A percentile compares a stretch with the other conserved stretches of the same genome.
Conservation (phyloP, 805 yeast species). For the Starmerella apis region DNA sequence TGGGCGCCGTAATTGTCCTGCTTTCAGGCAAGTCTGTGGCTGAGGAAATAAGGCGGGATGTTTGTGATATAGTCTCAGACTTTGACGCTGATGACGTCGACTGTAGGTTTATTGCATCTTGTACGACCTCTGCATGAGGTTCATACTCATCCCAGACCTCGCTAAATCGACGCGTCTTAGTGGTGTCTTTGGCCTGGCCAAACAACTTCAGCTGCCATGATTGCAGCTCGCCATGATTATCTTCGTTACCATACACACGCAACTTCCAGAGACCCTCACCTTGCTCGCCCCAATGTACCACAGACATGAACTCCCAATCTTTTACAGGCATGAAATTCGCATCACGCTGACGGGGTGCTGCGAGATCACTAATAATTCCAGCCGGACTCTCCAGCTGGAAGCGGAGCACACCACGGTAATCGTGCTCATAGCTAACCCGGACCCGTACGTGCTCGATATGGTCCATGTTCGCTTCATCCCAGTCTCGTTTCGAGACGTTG, state of each 20-base stretch:
- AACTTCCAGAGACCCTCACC: conserved; percentile 78
- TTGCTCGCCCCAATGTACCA: conserved; percentile 93
- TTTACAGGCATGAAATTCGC: conserved; percentile 46
- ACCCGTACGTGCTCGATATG: conserved; percentile 79
- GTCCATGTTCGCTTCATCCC: conserved; percentile 51
- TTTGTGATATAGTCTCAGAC: neutral
- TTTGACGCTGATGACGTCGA: neutral
- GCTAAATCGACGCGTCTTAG: conserved; percentile 46
- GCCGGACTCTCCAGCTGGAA: conserved; percentile 61
- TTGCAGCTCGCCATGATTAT: conserved; percentile 35
- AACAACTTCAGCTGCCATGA: conserved; percentile 72
- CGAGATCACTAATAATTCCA: conserved; percentile 65
- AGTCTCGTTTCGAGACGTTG: conserved; percentile 38
- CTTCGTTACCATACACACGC: conserved; percentile 42
- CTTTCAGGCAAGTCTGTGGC: neutral
- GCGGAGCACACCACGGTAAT: conserved; percentile 57
- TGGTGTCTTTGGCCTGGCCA: conserved; percentile 65
- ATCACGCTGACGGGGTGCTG: conserved; percentile 56
- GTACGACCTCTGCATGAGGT: conserved; percentile 10
- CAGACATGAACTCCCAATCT: conserved; percentile 90
- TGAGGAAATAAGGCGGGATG: neutral
- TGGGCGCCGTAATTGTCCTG: neutral
- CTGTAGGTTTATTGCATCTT: conserved; percentile 2
- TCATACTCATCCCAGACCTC: conserved; percentile 26
- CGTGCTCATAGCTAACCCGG: conserved; percentile 56